phyloP scores from a whole-genome alignment of 495 filamentous ascomycete genomes.

The Neurospora hispaniola region DNA sequence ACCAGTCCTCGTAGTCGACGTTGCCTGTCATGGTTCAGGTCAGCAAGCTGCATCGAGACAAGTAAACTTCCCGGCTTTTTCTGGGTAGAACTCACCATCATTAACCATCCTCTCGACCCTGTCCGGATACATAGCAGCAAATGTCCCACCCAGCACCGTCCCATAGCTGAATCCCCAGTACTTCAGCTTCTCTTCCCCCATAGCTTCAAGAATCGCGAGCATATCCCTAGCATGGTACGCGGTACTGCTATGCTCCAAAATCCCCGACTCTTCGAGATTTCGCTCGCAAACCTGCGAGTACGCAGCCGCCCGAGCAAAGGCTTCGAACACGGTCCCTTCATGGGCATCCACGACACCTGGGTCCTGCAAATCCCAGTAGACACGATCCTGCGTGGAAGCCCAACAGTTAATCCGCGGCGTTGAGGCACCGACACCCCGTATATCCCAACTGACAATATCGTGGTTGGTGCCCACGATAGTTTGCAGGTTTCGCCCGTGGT shows the following conservation, averaged over 20 bases:
- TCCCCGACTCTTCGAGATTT: constrained; percentile 14
- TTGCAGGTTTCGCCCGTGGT: constrained; percentile 30
- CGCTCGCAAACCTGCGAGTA: constrained; percentile 27
- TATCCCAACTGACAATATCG: constrained; percentile 42
- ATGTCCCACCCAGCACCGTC: constrained; percentile 41
- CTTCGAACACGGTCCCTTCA: constrained; percentile 29
- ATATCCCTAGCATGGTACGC: constrained; percentile 32
- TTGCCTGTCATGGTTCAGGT: constrained; percentile 18
- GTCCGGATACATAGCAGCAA: constrained; percentile 40
- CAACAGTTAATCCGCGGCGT: constrained; percentile 36
- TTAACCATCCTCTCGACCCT: constrained; percentile 37
- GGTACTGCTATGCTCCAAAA: constrained; percentile 28
- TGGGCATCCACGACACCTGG: constrained; percentile 30
- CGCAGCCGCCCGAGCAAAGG: constrained; percentile 27
- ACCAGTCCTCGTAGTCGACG: constrained; percentile 39
- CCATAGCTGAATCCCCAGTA: constrained; percentile 50
- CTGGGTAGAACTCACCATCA: constrained; percentile 28
- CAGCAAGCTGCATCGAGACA: constrained; percentile 5
- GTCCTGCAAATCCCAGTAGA: constrained; percentile 28
- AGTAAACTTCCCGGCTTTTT: background rate
- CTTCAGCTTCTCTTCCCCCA: constrained; percentile 31
- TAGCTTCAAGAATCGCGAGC: constrained; percentile 29
- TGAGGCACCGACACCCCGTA: constrained; percentile 35
- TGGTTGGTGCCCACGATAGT: constrained; percentile 36
- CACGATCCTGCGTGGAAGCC: constrained; percentile 20